Evolutionary conservation across 2,329 filamentous ascomycete species (phyloP).

Genomic region (Colletotrichum higginsianum): DNA sequence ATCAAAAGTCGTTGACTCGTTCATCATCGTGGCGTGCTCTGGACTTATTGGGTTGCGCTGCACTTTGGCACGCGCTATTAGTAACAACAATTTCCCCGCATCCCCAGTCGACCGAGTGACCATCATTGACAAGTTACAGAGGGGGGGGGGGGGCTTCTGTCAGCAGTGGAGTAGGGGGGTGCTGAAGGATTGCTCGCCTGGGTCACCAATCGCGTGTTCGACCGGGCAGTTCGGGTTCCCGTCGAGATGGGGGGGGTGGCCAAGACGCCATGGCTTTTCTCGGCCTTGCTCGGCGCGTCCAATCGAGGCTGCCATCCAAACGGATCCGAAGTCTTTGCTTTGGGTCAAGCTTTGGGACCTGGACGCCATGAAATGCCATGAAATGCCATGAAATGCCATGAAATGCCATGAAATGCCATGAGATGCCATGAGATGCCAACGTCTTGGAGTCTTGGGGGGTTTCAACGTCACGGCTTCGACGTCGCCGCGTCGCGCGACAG

Average conservation of each 20-base stretch:
- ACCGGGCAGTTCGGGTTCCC: conserved; percentile 15
- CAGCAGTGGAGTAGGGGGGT: conserved; percentile 5
- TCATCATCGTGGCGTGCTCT: conserved; percentile 16
- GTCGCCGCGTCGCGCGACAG: background rate
- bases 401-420: conserved; percentile 13
- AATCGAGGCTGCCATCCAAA: conserved; percentile 28
- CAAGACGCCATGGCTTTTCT: conserved; percentile 32
- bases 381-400: conserved; percentile 23
- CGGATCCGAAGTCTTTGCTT: conserved; percentile 26
- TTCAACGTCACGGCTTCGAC: conserved; percentile 32
- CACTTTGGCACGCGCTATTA: conserved; percentile 21
- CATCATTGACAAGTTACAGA: conserved; percentile 11
- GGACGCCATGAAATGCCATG: conserved; percentile 22
- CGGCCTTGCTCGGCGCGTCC: conserved; percentile 28
- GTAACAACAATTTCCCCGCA: conserved; percentile 27
- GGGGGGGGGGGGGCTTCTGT: conserved; percentile 16
- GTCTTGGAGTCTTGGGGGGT: conserved; percentile 11
- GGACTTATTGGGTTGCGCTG: background rate
- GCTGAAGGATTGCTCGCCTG: conserved; percentile 29
- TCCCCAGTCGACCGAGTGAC: background rate
- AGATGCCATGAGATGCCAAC: conserved; percentile 5
- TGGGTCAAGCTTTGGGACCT: conserved; percentile 33
- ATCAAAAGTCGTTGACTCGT: background rate
- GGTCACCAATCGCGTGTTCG: conserved; percentile 31
- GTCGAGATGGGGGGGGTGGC: conserved; percentile 20